Evolutionary conservation across 2,329 filamentous ascomycete species (phyloP).

Genomic region (Plenodomus tracheiphilus): DNA sequence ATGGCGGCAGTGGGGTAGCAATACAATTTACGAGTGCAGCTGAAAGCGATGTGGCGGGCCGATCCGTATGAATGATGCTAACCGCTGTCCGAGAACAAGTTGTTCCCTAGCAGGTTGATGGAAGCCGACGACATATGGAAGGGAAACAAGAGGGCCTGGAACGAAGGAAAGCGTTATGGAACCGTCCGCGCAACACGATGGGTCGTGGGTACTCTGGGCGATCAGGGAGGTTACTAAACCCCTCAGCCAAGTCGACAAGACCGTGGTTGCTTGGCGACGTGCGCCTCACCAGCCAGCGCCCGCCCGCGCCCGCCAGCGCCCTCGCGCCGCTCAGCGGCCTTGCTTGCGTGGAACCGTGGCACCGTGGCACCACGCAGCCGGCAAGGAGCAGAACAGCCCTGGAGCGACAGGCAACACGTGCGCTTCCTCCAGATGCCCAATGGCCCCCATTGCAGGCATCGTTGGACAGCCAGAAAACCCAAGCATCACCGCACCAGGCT

Average conservation of each 20-base stretch:
- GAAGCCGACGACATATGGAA: conserved; percentile 43
- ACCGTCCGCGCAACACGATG: conserved; percentile 40
- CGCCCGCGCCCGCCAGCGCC: no score
- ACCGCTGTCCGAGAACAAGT: conserved; percentile 43
- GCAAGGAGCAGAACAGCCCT: no score
- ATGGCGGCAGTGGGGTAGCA: conserved; percentile 31
- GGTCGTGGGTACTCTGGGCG: conserved; percentile 24
- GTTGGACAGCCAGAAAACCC: no score
- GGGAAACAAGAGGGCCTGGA: conserved; percentile 18
- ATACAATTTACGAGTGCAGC: conserved; percentile 17
- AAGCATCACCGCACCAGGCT: not conserved
- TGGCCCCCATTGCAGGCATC: no score
- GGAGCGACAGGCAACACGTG: no score
- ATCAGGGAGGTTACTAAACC: not conserved
- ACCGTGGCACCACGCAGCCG: no score
- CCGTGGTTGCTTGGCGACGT: conserved; percentile 20
- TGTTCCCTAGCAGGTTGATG: conserved; percentile 39
- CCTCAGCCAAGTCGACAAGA: conserved; percentile 4
- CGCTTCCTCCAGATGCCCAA: not conserved
- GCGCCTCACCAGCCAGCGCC: conserved; percentile 3
- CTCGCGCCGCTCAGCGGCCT: no score
- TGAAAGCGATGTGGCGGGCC: conserved; percentile 31
- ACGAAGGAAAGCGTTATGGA: conserved; percentile 19
- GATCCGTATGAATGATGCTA: conserved; percentile 30
- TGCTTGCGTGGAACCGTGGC: no score